Evolutionary conservation across 371 early-diverging fungal species (phyloP).

Genomic region (Apophysomyces ossiformis): DNA sequence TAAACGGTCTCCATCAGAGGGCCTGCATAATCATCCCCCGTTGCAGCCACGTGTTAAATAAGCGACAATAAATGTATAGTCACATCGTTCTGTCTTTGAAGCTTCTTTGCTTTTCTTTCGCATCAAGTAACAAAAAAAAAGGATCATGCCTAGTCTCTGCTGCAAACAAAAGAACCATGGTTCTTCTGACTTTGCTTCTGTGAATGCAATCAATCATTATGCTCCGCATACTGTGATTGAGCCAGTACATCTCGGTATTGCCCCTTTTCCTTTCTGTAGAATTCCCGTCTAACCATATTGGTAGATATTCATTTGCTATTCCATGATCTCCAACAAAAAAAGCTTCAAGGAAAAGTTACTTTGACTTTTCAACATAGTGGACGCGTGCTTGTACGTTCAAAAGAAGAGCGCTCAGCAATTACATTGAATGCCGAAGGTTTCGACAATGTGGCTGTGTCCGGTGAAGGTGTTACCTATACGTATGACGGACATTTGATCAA

Average conservation of each 20-base stretch:
- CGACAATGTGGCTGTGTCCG: constrained; percentile 31
- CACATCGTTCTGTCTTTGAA: neutral
- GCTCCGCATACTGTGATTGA: constrained; percentile 49
- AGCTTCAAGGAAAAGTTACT: constrained; percentile 25
- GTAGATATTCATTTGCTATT: constrained; percentile 44
- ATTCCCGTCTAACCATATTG: neutral
- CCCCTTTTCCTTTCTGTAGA: neutral
- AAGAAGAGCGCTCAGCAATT: constrained; percentile 19
- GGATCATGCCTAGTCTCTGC: constrained; percentile 17
- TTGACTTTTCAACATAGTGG: constrained; percentile 37
- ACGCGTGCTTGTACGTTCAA: constrained; percentile 16
- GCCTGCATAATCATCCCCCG: too few relatives aligned
- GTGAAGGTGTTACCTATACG: constrained; percentile 25
- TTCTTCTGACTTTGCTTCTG: constrained; percentile 23
- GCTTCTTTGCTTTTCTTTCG: constrained; percentile 8
- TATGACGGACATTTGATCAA: constrained; percentile 51
- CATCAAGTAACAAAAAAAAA: neutral
- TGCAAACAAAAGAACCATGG: constrained; percentile 9
- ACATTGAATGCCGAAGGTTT: constrained; percentile 46
- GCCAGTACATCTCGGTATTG: constrained; percentile 43
- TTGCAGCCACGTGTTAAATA: too few relatives aligned
- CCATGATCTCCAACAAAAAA: constrained; percentile 26
- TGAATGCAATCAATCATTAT: constrained; percentile 38
- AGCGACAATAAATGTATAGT: neutral
- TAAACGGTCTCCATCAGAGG: too few relatives aligned